phyloP scores from a whole-genome alignment of 352 stramenopile species.

The Lagenidium giganteum region DNA sequence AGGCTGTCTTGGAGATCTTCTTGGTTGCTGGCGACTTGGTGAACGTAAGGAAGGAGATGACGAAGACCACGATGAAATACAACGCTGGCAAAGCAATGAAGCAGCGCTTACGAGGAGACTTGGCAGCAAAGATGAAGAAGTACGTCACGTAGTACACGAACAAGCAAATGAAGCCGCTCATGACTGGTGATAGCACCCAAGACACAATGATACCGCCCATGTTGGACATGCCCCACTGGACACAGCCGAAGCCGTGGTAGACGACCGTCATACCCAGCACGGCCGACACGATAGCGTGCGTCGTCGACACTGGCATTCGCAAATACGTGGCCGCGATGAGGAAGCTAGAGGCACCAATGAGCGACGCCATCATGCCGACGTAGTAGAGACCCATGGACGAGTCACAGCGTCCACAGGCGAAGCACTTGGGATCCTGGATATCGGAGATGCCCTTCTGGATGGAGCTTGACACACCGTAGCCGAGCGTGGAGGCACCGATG shows the following conservation, averaged over 20 bases:
- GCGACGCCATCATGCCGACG: constrained; percentile 56
- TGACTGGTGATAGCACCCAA: constrained; percentile 61
- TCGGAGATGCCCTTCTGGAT: constrained; percentile 51
- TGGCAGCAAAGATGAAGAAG: constrained; percentile 38
- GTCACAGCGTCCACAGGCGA: constrained; percentile 26
- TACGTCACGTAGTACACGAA: constrained; percentile 54
- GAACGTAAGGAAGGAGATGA: constrained; percentile 42
- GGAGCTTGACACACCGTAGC: constrained; percentile 65
- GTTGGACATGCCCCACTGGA: constrained; percentile 37
- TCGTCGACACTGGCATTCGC: constrained; percentile 68
- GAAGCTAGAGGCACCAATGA: constrained; percentile 42
- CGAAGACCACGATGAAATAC: constrained; percentile 40
- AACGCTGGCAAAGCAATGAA: constrained; percentile 38
- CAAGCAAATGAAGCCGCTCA: constrained; percentile 35
- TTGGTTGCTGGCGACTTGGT: constrained; percentile 23
- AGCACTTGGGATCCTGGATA: constrained; percentile 18
- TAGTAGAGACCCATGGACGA: constrained; percentile 56
- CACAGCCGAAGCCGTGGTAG: constrained; percentile 28
- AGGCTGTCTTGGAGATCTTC: constrained; percentile 6
- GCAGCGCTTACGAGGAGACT: constrained; percentile 20
- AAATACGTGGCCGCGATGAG: constrained; percentile 49
- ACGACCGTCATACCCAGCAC: constrained; percentile 69
- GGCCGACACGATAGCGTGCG: constrained; percentile 57
- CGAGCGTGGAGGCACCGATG: constrained; percentile 70
- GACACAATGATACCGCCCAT: constrained; percentile 55